Percentiles rank a stretch among this genome's conserved stretches.
These are phyloP conservation scores for Boletus vermiculosoides DNA, from an alignment of 768 basidiomycete genomes.

Conservation along the genomic window DNA sequence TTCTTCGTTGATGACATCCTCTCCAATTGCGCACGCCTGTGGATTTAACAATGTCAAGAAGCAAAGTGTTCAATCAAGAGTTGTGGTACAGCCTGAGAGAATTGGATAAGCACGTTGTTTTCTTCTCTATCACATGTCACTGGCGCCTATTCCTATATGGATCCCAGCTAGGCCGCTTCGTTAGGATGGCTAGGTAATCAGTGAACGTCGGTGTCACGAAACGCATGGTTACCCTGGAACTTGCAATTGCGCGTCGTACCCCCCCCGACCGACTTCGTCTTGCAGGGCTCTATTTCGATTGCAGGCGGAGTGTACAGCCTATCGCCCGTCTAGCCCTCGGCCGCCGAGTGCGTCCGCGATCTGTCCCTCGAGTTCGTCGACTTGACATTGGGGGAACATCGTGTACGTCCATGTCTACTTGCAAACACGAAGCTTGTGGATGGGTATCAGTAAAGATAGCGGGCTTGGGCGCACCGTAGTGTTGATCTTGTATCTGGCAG, in stretches of 20 bases:
- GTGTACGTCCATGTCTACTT: background rate
- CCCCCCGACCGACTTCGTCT: background rate
- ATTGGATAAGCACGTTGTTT: no score
- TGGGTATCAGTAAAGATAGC: constrained; percentile 3
- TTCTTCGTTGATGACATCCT: no score
- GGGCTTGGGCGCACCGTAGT: background rate
- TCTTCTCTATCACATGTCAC: no score
- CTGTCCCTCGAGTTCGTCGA: background rate
- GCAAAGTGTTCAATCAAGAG: no score
- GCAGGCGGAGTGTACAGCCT: background rate
- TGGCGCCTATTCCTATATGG: no score
- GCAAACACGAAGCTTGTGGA: background rate
- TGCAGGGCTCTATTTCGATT: background rate
- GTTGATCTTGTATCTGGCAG: background rate
- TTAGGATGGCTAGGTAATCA: no score
- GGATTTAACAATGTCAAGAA: no score
- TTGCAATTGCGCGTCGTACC: background rate
- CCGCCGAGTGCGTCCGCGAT: constrained; percentile 13
- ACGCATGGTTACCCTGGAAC: background rate
- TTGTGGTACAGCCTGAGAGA: no score
- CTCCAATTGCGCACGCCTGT: no score
- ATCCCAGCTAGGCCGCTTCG: no score
- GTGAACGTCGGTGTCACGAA: no score
- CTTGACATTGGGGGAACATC: background rate
- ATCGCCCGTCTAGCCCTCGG: constrained; percentile 7